phyloP scores from a whole-genome alignment of 805 yeast genomes.

The Candida peoriensis region DNA sequence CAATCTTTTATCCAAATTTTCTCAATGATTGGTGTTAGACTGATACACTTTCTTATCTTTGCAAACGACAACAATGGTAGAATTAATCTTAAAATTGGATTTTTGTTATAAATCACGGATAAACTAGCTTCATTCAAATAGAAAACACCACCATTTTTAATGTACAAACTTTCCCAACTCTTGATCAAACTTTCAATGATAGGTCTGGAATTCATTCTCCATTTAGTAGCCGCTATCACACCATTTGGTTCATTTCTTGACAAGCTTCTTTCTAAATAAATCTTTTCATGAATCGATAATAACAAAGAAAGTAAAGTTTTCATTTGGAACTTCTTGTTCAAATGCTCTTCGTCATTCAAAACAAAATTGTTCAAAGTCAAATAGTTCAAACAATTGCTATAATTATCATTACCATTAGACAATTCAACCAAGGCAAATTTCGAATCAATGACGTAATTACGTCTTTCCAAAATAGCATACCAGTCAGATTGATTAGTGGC shows the following conservation, averaged over 20 bases:
- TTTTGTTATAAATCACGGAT: conserved; percentile 39
- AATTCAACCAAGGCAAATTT: conserved; percentile 51
- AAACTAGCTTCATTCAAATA: conserved; percentile 44
- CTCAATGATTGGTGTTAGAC: conserved; percentile 55
- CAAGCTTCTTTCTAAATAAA: conserved; percentile 45
- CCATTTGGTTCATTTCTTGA: conserved; percentile 32
- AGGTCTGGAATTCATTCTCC: conserved; percentile 64
- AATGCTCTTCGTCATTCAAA: conserved; percentile 30
- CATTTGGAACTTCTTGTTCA: conserved; percentile 35
- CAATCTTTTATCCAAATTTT: conserved; percentile 64
- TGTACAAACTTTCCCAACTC: conserved; percentile 63
- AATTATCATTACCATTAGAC: conserved; percentile 48
- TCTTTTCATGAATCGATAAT: conserved; percentile 62
- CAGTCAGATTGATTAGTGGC: conserved; percentile 47
- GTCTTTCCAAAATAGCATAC: conserved; percentile 34
- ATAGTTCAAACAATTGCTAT: conserved; percentile 40
- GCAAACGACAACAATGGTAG: conserved; percentile 64
- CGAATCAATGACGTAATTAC: conserved; percentile 42
- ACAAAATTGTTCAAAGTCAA: conserved; percentile 37
- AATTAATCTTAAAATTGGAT: conserved; percentile 56
- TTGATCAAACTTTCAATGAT: conserved; percentile 50
- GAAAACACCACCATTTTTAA: conserved; percentile 59
- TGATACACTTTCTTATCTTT: conserved; percentile 58
- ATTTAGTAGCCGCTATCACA: conserved; percentile 46
- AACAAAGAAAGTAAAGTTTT: conserved; percentile 51